Percentiles rank a stretch among this genome's conserved stretches.
These are phyloP conservation scores for Colletotrichum sp. DNA, from an alignment of 2,329 filamentous ascomycete species.

Conservation along the genomic window DNA sequence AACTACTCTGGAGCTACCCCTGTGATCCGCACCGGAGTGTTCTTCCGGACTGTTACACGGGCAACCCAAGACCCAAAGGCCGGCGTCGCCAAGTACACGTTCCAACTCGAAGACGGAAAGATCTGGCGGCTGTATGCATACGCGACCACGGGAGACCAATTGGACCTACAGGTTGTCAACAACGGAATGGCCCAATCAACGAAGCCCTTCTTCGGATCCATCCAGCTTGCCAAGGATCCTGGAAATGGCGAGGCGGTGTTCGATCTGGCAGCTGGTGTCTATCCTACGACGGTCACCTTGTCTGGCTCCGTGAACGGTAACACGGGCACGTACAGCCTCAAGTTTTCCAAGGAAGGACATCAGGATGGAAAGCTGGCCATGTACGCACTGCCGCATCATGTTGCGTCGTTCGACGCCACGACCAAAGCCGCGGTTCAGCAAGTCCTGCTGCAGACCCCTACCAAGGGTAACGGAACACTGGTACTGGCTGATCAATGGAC, in stretches of 20 bases:
- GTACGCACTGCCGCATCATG: slow-evolving; percentile 88
- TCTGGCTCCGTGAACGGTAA: slow-evolving; percentile 65
- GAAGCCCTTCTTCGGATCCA: slow-evolving; percentile 73
- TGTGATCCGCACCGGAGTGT: slow-evolving; percentile 74
- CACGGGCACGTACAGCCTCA: slow-evolving; percentile 74
- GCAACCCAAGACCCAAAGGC: slow-evolving; percentile 61
- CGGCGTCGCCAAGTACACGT: slow-evolving; percentile 77
- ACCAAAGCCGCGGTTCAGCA: slow-evolving; percentile 56
- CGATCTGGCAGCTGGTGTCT: slow-evolving; percentile 79
- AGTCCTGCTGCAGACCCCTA: slow-evolving; percentile 76
- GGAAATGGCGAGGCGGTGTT: slow-evolving; percentile 69
- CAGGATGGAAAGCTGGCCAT: slow-evolving; percentile 70
- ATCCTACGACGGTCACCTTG: slow-evolving; percentile 68
- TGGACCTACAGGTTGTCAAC: slow-evolving; percentile 72
- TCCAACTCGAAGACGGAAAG: slow-evolving; percentile 73
- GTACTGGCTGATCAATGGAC: slow-evolving; percentile 78
- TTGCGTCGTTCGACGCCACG: slow-evolving; percentile 71
- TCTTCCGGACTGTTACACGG: slow-evolving; percentile 72
- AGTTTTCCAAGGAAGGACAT: slow-evolving; percentile 75
- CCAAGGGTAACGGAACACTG: slow-evolving; percentile 80
- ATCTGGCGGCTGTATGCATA: slow-evolving; percentile 84
- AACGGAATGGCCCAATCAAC: slow-evolving; percentile 69
- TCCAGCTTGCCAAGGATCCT: slow-evolving; percentile 85
- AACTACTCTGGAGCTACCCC: slow-evolving; percentile 75
- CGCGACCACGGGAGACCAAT: slow-evolving; percentile 59